These are phyloP conservation scores for Penicillium sp. DNA, from an alignment of 2,329 filamentous ascomycete genomes.

Conservation along the genomic window DNA sequence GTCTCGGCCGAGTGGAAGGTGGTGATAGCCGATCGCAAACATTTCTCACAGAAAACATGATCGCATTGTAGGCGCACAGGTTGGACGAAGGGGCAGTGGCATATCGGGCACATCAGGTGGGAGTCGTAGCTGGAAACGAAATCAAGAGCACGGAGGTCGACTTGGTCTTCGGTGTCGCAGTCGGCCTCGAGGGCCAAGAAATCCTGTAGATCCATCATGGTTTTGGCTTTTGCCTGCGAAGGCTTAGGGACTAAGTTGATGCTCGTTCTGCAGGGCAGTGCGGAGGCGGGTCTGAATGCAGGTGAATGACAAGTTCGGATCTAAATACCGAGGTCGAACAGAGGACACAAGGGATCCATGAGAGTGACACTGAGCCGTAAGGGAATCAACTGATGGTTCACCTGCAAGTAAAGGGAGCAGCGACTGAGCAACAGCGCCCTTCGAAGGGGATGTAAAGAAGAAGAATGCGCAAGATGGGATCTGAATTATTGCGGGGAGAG, in stretches of 20 bases:
- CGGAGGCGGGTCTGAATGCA: constrained; percentile 14
- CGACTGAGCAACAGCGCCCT: background rate
- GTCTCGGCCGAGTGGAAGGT: constrained; percentile 31
- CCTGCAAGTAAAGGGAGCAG: background rate
- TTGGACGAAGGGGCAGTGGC: constrained; percentile 61
- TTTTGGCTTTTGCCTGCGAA: background rate
- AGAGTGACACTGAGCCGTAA: constrained; percentile 17
- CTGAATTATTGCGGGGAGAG: constrained; percentile 12
- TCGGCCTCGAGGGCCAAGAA: constrained; percentile 32
- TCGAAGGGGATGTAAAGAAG: constrained; percentile 4
- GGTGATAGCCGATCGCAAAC: constrained; percentile 52
- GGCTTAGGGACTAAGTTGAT: background rate
- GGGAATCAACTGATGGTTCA: background rate
- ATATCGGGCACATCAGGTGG: constrained; percentile 65
- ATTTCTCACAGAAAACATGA: constrained; percentile 63
- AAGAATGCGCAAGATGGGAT: constrained; percentile 11
- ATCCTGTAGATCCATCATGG: constrained; percentile 35
- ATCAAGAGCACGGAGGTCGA: constrained; percentile 60
- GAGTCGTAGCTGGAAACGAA: constrained; percentile 57
- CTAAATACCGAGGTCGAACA: constrained; percentile 22
- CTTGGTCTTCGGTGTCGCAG: constrained; percentile 26
- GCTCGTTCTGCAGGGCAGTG: background rate
- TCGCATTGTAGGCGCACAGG: constrained; percentile 61
- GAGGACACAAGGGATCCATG: constrained; percentile 18
- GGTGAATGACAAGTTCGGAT: constrained; percentile 10